A percentile compares a stretch with the other conserved stretches of the same genome.
Conservation (phyloP, 1,139 yeast genomes). For the Spencermartinsiella ligniputridi region DNA sequence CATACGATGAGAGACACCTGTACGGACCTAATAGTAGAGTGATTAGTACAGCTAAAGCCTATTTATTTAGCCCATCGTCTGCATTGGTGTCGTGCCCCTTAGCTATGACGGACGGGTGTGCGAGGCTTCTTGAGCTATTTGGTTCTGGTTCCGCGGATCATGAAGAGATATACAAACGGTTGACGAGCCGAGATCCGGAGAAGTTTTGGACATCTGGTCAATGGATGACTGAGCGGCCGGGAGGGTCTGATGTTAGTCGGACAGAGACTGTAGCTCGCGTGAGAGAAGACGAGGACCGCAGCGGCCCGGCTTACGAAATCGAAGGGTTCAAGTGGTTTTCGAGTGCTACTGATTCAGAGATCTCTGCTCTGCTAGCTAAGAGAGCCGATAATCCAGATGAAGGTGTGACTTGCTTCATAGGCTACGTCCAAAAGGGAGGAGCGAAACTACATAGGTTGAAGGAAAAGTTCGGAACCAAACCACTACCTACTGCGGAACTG, state of each 20-base stretch:
- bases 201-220: constrained; percentile 33
- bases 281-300: background rate
- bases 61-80: constrained; percentile 29
- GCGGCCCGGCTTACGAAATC: constrained; percentile 17
- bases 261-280: constrained; percentile 27
- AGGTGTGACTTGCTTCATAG: constrained; percentile 29
- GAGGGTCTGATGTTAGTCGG: constrained; percentile 32
- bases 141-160: constrained; percentile 11
- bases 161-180: constrained; percentile 15
- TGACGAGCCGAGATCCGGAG: constrained; percentile 25
- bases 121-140: constrained; percentile 26
- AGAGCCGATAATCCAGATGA: constrained; percentile 14
- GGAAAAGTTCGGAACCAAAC: constrained; percentile 32
- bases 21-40: constrained; percentile 24
- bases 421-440: constrained; percentile 24
- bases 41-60: constrained; percentile 27
- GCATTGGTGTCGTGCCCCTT: constrained; percentile 32
- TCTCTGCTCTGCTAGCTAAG: constrained; percentile 28
- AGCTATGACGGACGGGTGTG: constrained; percentile 36
- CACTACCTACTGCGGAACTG: constrained; percentile 33
- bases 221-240: constrained; percentile 35
- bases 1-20: constrained; percentile 21
- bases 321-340: constrained; percentile 35
- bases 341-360: constrained; percentile 33
- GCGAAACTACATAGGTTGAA: constrained; percentile 30